A percentile compares a stretch with the other conserved stretches of the same genome.
phyloP scores from a whole-genome alignment of 139 green algal genomes.

The Asterochloris erici region DNA sequence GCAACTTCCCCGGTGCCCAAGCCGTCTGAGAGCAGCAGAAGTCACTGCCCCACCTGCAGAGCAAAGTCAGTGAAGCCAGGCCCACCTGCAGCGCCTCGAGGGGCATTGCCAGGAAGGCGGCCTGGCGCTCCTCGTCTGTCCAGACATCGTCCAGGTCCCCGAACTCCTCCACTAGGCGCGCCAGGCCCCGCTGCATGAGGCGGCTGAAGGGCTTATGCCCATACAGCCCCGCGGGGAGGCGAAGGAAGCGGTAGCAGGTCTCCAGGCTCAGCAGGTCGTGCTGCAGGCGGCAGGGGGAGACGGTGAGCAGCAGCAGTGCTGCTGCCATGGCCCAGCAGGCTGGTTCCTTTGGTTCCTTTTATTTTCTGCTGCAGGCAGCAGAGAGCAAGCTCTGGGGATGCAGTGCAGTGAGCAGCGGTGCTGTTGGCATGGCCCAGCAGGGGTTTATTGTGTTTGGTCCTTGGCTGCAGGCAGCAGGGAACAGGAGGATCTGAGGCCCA shows the following conservation, averaged over 20 bases:
- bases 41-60: not conserved
- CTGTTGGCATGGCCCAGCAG: too few species aligned
- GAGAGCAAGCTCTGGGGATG: too few species aligned
- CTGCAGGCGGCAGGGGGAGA: not conserved
- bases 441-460: too few species aligned
- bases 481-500: too few species aligned
- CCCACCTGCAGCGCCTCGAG: not conserved
- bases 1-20: too few species aligned
- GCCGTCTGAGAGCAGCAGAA: too few species aligned
- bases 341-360: too few species aligned
- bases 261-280: not conserved
- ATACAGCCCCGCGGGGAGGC: conserved; percentile 3
- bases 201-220: not conserved
- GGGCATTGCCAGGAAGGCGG: not conserved
- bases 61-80: not conserved
- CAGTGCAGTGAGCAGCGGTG: too few species aligned
- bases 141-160: conserved; percentile 10
- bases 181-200: not conserved
- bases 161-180: not conserved
- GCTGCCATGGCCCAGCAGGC: too few species aligned
- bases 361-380: too few species aligned
- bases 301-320: too few species aligned
- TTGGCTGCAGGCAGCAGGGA: too few species aligned
- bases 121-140: not conserved
- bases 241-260: conserved; percentile 5